Conservation (phyloP, 1,284 basidiomycete genomes). For the Malassezia caprae region DNA sequence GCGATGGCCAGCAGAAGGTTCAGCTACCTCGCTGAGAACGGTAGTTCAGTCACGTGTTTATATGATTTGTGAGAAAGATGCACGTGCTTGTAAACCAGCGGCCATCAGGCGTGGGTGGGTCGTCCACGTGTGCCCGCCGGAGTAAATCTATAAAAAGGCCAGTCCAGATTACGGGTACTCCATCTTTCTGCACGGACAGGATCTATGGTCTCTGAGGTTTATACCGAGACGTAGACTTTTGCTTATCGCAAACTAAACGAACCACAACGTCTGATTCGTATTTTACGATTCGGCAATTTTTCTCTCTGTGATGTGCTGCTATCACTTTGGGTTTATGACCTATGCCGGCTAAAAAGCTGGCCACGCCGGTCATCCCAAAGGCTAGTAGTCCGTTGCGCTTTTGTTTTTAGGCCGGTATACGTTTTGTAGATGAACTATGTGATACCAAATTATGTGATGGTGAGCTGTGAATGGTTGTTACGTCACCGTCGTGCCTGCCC, state of each 20-base stretch:
- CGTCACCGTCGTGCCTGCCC: not conserved
- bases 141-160: constrained; percentile 6
- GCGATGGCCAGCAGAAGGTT: not conserved
- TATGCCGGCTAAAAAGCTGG: no score
- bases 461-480: not conserved
- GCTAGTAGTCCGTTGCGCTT: not conserved
- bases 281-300: constrained; percentile 40
- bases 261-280: constrained; percentile 39
- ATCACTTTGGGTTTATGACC: constrained; percentile 19
- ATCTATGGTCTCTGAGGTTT: constrained; percentile 43
- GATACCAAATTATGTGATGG: not conserved
- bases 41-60: constrained; percentile 3
- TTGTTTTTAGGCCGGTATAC: not conserved
- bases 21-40: not conserved
- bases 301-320: constrained; percentile 27
- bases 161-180: not conserved
- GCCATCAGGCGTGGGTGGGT: not conserved
- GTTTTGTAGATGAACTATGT: not conserved
- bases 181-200: constrained; percentile 30
- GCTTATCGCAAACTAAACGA: constrained; percentile 45
- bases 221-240: constrained; percentile 43
- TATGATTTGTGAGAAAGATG: not conserved
- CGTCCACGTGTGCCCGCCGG: not conserved
- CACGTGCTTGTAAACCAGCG: constrained; percentile 10
- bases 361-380: not conserved